A percentile compares a stretch with the other conserved stretches of the same genome.
Evolutionary conservation across 768 basidiomycete genomes (phyloP).

Genomic region (Trametes elegans): DNA sequence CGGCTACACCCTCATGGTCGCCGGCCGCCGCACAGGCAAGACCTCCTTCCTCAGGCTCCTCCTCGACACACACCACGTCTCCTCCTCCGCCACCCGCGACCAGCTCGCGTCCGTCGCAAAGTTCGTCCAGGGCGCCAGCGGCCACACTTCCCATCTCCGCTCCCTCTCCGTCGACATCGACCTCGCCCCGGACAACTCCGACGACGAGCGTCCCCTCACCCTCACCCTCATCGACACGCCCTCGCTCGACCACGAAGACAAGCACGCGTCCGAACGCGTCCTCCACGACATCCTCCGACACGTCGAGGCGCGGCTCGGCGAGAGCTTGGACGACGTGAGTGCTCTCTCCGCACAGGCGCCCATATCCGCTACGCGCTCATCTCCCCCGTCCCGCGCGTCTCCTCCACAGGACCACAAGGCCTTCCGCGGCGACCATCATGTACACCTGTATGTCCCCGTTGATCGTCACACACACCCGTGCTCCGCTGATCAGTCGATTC

Average conservation of each 20-base stretch:
- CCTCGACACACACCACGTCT: conserved; percentile 75
- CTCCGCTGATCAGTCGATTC: no score
- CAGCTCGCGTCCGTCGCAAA: conserved; percentile 79
- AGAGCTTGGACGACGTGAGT: conserved; percentile 78
- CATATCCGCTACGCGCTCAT: conserved; percentile 16
- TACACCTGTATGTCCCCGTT: conserved; percentile 64
- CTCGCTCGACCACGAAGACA: conserved; percentile 72
- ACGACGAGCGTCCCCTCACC: conserved; percentile 47
- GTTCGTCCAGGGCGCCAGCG: conserved; percentile 73
- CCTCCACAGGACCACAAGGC: conserved; percentile 64
- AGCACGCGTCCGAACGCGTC: conserved; percentile 57
- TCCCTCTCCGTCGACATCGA: conserved; percentile 71
- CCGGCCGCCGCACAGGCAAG: conserved; percentile 81
- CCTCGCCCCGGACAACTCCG: conserved; percentile 48
- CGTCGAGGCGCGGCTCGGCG: conserved; percentile 70
- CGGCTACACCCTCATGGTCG: conserved; percentile 73
- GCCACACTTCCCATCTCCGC: conserved; percentile 72
- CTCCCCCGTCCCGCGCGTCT: conserved; percentile 21
- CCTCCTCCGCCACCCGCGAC: conserved; percentile 60
- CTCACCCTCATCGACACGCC: conserved; percentile 83
- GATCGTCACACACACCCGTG: conserved; percentile 4
- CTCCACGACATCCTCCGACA: conserved; percentile 67
- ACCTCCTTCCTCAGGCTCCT: conserved; percentile 84
- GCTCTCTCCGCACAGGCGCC: conserved; percentile 23
- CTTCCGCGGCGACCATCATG: conserved; percentile 68